Evolutionary conservation across 495 filamentous ascomycete species (phyloP).

Genomic region (Aspergillus hancockii): DNA sequence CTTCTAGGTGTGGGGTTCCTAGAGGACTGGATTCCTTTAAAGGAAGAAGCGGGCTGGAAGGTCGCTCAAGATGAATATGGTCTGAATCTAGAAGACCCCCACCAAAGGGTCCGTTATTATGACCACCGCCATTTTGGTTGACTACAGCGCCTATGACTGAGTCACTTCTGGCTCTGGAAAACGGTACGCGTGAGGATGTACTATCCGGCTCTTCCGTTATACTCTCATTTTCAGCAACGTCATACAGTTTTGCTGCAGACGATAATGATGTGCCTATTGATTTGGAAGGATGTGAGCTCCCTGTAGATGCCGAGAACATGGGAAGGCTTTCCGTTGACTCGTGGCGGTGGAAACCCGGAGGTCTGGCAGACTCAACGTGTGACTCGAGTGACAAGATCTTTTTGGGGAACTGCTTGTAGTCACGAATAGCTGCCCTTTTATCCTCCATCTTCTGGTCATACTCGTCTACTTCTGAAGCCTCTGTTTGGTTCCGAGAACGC

Average conservation of each 20-base stretch:
- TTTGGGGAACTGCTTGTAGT: constrained; percentile 47
- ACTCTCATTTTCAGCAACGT: constrained; percentile 15
- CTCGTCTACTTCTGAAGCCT: constrained; percentile 41
- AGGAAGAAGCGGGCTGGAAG: constrained; percentile 41
- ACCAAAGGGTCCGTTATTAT: constrained; percentile 25
- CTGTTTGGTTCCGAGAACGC: constrained; percentile 33
- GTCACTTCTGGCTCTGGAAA: constrained; percentile 17
- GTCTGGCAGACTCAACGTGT: constrained; percentile 32
- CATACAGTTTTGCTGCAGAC: constrained; percentile 28
- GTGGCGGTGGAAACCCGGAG: constrained; percentile 54
- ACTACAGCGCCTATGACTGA: constrained; percentile 25
- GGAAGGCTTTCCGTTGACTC: constrained; percentile 82
- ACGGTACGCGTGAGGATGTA: constrained; percentile 16
- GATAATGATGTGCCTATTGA: constrained; percentile 47
- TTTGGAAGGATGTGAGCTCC: constrained; percentile 53
- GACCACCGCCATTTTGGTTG: constrained; percentile 23
- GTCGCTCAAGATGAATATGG: constrained; percentile 40
- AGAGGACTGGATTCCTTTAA: constrained; percentile 41
- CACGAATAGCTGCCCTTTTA: constrained; percentile 45
- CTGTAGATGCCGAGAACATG: constrained; percentile 78
- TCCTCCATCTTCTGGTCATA: constrained; percentile 46
- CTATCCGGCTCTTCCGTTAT: constrained; percentile 9
- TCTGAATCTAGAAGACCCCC: constrained; percentile 24
- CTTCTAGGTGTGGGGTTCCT: constrained; percentile 15
- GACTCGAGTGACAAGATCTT: constrained; percentile 46